Evolutionary conservation across 305 asterid genomes (phyloP), one percentile per base, ranked within the genome.

Genomic region (Nicotiana rustica): DNA sequence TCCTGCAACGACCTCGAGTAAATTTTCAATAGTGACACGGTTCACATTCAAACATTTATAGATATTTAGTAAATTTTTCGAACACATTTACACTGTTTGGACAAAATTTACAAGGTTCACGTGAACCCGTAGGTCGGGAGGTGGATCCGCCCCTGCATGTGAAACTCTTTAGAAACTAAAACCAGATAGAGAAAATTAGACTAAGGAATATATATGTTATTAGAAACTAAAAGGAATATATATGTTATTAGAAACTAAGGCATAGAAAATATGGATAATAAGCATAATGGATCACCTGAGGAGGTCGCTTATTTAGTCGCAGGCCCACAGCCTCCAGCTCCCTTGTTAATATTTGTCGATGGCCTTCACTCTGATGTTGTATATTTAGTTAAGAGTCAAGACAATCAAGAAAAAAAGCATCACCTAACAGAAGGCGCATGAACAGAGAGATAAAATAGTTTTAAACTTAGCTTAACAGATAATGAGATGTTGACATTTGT

Each of bases 311-410:
- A 92, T 96, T 96, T 85, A 96, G 83, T 44, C 99, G 98, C 87
- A 96, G 92, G 71, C 99, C 99, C 84, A 96, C 99, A 82, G 99
- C 94, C 92, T 96, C 99, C 92, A 96, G 90, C 89, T 96, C 99
- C 90, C 84, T 92, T 5, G 99, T 96, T 83, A 96, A 88, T 90
- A 96, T 96, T 86, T 96, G 99, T 3, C 99, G 94, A 87, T 96
- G 99, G 86, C 99, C 99, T 92, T 96, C 99, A 90, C 99, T 96
- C 99, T 96, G 80, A 66, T 88, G 85, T 82, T 82, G 64, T 55
- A 83, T 80, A 84, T 84, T 89, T 68, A 82, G 78, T 76, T 67
- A 64, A 69, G 69, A 56, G 17, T 29, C 56, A 2, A 83, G 73
- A 44, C 61, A 79, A 55, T 36, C 60, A 41, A 55, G 55, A 17